Percentiles rank a stretch among this genome's conserved stretches.
These are phyloP conservation scores for Vaccinium corymbosum DNA, from an alignment of 148 eudicot species.

Conservation along the genomic window DNA sequence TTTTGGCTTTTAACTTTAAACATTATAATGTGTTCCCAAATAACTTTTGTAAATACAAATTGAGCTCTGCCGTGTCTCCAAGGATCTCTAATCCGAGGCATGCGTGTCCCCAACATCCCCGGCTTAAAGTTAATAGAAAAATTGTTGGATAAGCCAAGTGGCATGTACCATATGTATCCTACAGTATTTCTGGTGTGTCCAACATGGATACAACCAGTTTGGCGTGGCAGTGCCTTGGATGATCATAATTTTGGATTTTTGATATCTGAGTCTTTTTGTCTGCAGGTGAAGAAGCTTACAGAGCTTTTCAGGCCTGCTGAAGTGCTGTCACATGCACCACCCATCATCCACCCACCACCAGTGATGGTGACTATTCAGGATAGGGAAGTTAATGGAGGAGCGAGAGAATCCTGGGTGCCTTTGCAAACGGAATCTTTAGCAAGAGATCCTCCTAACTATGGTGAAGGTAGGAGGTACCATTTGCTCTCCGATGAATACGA, in stretches of 20 bases:
- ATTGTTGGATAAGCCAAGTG: background rate
- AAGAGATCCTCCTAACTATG: conserved; percentile 9
- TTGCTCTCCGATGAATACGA: background rate
- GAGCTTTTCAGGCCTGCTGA: conserved; percentile 39
- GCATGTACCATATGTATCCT: background rate
- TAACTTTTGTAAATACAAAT: background rate
- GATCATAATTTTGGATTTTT: background rate
- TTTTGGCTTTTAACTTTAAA: background rate
- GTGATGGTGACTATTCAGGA: background rate
- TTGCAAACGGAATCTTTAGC: conserved; percentile 1
- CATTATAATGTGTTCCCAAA: background rate
- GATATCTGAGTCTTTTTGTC: background rate
- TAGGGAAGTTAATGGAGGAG: conserved; percentile 4
- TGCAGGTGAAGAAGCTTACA: conserved; percentile 58
- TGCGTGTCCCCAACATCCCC: background rate
- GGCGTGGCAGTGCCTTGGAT: background rate
- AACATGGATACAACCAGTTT: background rate
- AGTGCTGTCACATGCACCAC: conserved; percentile 27
- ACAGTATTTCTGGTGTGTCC: background rate
- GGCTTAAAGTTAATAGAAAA: background rate
- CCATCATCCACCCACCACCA: background rate
- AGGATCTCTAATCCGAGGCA: background rate
- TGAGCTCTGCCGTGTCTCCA: background rate
- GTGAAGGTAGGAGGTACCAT: conserved; percentile 10
- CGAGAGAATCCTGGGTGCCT: background rate